These are phyloP conservation scores for Aureobasidium lini DNA, from an alignment of 2,329 filamentous ascomycete species.

Conservation along the genomic window DNA sequence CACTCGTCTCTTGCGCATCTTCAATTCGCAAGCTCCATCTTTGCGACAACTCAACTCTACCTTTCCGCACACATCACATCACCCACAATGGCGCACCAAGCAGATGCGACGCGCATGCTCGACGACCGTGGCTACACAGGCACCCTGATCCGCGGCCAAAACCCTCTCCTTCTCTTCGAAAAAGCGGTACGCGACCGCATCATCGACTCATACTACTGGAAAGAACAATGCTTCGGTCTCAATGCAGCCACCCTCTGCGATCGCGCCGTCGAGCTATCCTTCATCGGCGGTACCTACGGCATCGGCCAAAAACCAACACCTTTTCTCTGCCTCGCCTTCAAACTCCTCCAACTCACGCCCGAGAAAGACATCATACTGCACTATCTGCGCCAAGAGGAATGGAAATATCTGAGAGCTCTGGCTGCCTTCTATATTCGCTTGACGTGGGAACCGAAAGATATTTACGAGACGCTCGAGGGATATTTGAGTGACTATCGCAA, in stretches of 20 bases:
- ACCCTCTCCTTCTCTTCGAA: constrained; percentile 92
- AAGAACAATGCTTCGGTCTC: constrained; percentile 94
- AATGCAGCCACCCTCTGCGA: constrained; percentile 78
- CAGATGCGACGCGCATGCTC: constrained; percentile 69
- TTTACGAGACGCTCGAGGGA: constrained; percentile 75
- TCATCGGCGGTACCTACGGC: constrained; percentile 83
- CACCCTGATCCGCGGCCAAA: constrained; percentile 75
- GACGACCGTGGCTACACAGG: constrained; percentile 82
- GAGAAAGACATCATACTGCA: constrained; percentile 69
- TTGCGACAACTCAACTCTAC: neutral
- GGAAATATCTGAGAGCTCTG: constrained; percentile 77
- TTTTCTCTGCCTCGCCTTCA: constrained; percentile 91
- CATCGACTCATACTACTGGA: constrained; percentile 93
- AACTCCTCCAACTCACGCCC: constrained; percentile 82
- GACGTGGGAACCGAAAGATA: constrained; percentile 72
- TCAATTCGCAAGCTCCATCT: neutral
- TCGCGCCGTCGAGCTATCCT: constrained; percentile 75
- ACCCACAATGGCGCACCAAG: constrained; percentile 52
- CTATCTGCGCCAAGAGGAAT: constrained; percentile 66
- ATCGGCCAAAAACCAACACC: constrained; percentile 78
- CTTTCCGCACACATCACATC: neutral
- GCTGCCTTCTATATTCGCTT: constrained; percentile 90
- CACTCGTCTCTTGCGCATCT: neutral
- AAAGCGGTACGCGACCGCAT: constrained; percentile 94
- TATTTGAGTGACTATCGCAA: constrained; percentile 77